Evolutionary conservation across 768 basidiomycete genomes (phyloP), one percentile per base, ranked within the genome.

Genomic region (Suillus tomentosus): DNA sequence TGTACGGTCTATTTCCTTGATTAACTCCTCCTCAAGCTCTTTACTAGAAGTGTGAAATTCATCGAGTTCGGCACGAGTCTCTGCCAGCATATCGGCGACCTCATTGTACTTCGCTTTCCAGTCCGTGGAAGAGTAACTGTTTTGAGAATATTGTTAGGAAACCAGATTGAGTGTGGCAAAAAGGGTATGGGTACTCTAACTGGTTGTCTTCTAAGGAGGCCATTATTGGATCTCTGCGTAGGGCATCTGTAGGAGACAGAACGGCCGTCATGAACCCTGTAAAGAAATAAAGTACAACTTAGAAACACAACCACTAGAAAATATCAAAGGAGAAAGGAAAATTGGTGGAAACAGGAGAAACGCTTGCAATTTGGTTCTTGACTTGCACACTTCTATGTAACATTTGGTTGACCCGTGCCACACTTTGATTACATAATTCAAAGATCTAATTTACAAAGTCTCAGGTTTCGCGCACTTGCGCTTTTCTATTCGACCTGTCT

Each of bases 1-100:
- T 47, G 94, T 92, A 61, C 90, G 82, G 72, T 92, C 92, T 63
- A 99, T 80, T 75, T 99, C 96, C 66, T 84, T 85, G 82, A 96
- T 95, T 68, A 98, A 79, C 77, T 98, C 96, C 63, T 94, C 91
- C 78, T 96, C 95, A 42, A 96, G 85, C 68, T 96, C 94, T 77
- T 91, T 94, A 80, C 91, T 90, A 66, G 91, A 88, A 69, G 88
- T 82, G 71, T 94, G 90, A 74, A 94, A 94, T 71, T 96, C 91
- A 72, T 91, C 88, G 59, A 96, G 88, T 77, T 95, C 94, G 13
- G 87, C 82, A 65, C 90, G 86, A 40, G 94, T 94, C 76, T 95
- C 92, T 39, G 87, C 74, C 68, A 96, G 83, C 86, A 94, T 92
- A 66, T 94, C 90, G 59, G 88, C 86, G 60, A 91, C 89, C 77